Conservation (phyloP, 441 rosid species). For the Biscutella auriculata region DNA sequence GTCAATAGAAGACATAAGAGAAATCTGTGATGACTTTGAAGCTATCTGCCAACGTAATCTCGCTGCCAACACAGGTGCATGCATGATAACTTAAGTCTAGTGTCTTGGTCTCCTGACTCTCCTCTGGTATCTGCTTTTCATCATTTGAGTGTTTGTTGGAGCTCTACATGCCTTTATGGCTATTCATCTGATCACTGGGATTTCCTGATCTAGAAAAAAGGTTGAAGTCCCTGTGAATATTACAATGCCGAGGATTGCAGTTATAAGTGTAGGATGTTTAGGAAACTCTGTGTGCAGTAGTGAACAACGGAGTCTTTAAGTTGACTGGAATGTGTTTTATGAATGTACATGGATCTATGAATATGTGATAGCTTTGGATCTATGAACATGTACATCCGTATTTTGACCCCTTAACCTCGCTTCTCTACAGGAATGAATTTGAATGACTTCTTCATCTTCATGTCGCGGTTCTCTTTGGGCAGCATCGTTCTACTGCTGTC, state of each 20-base stretch:
- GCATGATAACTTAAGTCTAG: too few relatives aligned
- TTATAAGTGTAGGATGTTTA: not conserved
- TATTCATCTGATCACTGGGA: not conserved
- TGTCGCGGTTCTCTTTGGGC: slow-evolving; percentile 48
- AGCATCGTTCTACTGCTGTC: slow-evolving; percentile 33
- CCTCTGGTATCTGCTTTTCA: too few relatives aligned
- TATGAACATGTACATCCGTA: not conserved
- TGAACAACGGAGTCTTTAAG: not conserved
- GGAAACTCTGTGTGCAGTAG: not conserved
- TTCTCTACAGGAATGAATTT: slow-evolving; percentile 72
- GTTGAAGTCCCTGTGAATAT: not conserved
- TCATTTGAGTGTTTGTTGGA: not conserved
- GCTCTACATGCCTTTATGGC: not conserved
- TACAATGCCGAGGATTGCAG: not conserved
- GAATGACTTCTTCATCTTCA: slow-evolving; percentile 52
- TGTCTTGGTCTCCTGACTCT: too few relatives aligned
- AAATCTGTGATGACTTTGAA: slow-evolving; percentile 84
- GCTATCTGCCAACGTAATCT: slow-evolving; percentile 89
- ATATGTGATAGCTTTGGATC: not conserved
- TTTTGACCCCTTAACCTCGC: not conserved
- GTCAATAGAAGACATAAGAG: slow-evolving; percentile 82
- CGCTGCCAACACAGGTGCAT: slow-evolving; percentile 78
- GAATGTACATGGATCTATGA: not conserved
- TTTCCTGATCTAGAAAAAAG: not conserved
- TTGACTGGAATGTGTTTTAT: not conserved